Percentiles rank a stretch among this genome's conserved stretches.
Evolutionary conservation across 1,284 basidiomycete genomes (phyloP).

Genomic region (Ceratobasidium sp.): DNA sequence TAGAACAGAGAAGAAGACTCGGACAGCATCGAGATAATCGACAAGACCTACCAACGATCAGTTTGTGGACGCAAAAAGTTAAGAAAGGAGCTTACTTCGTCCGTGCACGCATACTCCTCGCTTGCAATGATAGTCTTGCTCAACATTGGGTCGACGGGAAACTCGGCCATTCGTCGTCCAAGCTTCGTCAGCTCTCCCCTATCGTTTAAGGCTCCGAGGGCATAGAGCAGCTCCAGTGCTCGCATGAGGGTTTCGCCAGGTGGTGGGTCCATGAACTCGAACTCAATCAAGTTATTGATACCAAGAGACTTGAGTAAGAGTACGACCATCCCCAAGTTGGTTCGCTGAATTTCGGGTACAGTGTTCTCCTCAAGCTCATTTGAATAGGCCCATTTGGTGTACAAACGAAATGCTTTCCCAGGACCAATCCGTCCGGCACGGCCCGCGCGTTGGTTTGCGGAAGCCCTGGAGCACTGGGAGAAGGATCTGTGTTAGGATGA

Average conservation of each 20-base stretch:
- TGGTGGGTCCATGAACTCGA: slow-evolving; percentile 68
- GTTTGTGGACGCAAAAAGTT: no score
- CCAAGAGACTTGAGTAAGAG: slow-evolving; percentile 67
- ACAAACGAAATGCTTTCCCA: slow-evolving; percentile 93
- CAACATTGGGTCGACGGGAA: slow-evolving; percentile 98
- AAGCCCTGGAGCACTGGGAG: slow-evolving; percentile 88
- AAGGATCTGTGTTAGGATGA: slow-evolving; percentile 29
- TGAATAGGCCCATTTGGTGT: slow-evolving; percentile 68
- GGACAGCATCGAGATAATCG: slow-evolving; percentile 97
- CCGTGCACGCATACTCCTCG: slow-evolving; percentile 94
- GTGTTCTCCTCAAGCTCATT: slow-evolving; percentile 68
- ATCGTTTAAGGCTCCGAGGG: slow-evolving; percentile 95
- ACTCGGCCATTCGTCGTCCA: slow-evolving; percentile 97
- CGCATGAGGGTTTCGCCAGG: slow-evolving; percentile 98
- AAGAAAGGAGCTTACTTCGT: slow-evolving; percentile 89
- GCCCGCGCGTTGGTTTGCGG: slow-evolving; percentile 95
- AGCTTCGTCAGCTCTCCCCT: slow-evolving; percentile 95
- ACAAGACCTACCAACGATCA: slow-evolving; percentile 82
- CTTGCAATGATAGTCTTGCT: slow-evolving; percentile 96
- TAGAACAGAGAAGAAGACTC: slow-evolving; percentile 96
- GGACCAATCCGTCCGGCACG: slow-evolving; percentile 97
- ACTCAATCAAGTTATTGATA: slow-evolving; percentile 67
- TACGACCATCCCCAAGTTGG: slow-evolving; percentile 60
- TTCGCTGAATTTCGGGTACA: slow-evolving; percentile 62
- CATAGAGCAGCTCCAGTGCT: slow-evolving; percentile 92